Evolutionary conservation across 495 filamentous ascomycete genomes (phyloP).

Genomic region (Lichina pygmaea): DNA sequence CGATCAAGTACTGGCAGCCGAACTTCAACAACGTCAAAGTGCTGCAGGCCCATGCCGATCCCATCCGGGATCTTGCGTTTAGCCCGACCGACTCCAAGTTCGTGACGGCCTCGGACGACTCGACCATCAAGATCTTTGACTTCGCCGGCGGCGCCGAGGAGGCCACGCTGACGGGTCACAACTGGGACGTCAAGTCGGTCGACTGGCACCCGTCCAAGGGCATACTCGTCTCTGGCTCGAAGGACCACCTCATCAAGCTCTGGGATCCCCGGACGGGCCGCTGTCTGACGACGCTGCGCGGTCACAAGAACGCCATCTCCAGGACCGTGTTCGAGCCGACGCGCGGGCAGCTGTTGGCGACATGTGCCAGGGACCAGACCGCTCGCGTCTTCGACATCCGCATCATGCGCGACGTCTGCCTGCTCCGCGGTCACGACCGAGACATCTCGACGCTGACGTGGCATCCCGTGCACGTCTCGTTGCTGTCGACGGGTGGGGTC

Average conservation of each 20-base stretch:
- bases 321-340: constrained; percentile 67
- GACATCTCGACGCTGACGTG: constrained; percentile 78
- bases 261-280: constrained; percentile 85
- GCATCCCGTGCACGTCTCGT: constrained; percentile 72
- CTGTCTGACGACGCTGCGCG: constrained; percentile 78
- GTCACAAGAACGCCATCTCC: constrained; percentile 91
- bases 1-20: constrained; percentile 96
- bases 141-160: constrained; percentile 71
- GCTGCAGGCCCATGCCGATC: constrained; percentile 70
- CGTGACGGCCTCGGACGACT: constrained; percentile 84
- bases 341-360: constrained; percentile 62
- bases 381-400: constrained; percentile 81
- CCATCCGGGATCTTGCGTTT: constrained; percentile 79
- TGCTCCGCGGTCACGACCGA: constrained; percentile 80
- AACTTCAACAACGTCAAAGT: constrained; percentile 98
- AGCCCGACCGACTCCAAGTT: constrained; percentile 86
- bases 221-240: constrained; percentile 81
- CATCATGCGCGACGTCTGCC: constrained; percentile 92
- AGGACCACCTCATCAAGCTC: constrained; percentile 88
- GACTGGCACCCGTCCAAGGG: constrained; percentile 97
- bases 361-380: constrained; percentile 74
- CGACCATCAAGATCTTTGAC: constrained; percentile 81
- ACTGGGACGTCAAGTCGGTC: constrained; percentile 86
- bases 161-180: constrained; percentile 59
- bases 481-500: constrained; percentile 73